Evolutionary conservation across 495 filamentous ascomycete species (phyloP).

Genomic region (Penicillium riverlandense): DNA sequence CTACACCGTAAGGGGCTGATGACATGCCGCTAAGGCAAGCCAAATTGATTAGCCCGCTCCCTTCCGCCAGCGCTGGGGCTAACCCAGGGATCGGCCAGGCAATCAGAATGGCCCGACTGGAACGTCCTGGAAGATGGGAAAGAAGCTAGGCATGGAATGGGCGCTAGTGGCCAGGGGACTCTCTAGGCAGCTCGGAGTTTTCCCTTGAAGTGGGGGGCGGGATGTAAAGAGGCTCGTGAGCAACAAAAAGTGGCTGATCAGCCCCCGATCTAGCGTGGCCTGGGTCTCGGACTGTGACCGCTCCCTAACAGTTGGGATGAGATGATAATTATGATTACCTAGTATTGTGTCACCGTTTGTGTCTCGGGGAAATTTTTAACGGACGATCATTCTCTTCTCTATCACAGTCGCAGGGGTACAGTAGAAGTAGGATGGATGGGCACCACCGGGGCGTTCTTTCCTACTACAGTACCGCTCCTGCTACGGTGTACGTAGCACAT

Average conservation of each 20-base stretch:
- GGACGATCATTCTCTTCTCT: too few relatives aligned
- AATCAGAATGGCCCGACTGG: not conserved
- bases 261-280: conserved; percentile 4
- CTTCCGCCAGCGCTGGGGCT: conserved; percentile 15
- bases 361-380: too few relatives aligned
- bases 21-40: conserved; percentile 24
- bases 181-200: conserved; percentile 4
- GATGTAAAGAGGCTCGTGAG: conserved; percentile 8
- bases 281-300: conserved; percentile 16
- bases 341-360: too few relatives aligned
- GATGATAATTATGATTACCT: too few relatives aligned
- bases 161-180: not conserved
- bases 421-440: too few relatives aligned
- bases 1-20: conserved; percentile 21
- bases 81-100: not conserved
- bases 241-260: conserved; percentile 7
- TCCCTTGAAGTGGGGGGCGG: conserved; percentile 5
- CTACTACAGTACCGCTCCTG: not conserved
- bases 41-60: conserved; percentile 15
- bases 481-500: conserved; percentile 11
- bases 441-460: too few relatives aligned
- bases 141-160: too few relatives aligned
- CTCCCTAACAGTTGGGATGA: not conserved
- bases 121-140: not conserved
- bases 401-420: too few relatives aligned